Evolutionary conservation across 495 filamentous ascomycete genomes (phyloP), one percentile per base, ranked within the genome.

Genomic region (Hypoxylon perforatum): DNA sequence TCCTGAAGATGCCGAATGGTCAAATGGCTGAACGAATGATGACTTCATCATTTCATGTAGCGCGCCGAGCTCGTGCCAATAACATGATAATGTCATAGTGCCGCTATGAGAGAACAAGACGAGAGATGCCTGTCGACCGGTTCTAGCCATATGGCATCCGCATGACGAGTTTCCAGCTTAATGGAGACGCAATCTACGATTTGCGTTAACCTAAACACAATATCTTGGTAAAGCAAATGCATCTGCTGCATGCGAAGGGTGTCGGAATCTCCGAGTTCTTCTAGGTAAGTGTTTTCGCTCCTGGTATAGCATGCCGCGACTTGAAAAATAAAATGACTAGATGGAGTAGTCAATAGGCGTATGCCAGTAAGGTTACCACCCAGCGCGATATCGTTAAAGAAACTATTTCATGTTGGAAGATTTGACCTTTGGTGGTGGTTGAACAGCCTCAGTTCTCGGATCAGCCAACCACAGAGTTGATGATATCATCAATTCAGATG

Each of bases 1-100:
- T 30, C 5, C 21, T 50, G 17, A 45, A n/a, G 33, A 59, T 44
- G 2, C 3, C 1, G 14, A 17, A 45, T 19, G 47, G 12, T 12
- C 33, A 4, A 2, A 6, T 8, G 25, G 47, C 10, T 36, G 47
- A 11, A 22, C 46, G 17, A 39, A 33, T 57, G 15, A 51, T 64
- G 65, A 69, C 65, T 64, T 64, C 65, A 69, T 30, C 18, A 53
- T 53, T 46, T 48, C 49, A 15, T 64, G 58, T 21, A 50, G 19
- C 6, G 35, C 21, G 54, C 38, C 28, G n/a, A 49, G 41, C 30
- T 11, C 0, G 22, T 15, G 5, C 17, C 4, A 22, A 57, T 38
- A 44, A 25, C n/a, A 61, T 36, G 17, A 62, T 57, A 18, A 53
- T 67, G 57, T 38, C 63, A 67, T 66, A 21, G 25, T 36, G 15